Conservation (phyloP, 2,329 filamentous ascomycete species). For the Gyromitra esculenta region DNA sequence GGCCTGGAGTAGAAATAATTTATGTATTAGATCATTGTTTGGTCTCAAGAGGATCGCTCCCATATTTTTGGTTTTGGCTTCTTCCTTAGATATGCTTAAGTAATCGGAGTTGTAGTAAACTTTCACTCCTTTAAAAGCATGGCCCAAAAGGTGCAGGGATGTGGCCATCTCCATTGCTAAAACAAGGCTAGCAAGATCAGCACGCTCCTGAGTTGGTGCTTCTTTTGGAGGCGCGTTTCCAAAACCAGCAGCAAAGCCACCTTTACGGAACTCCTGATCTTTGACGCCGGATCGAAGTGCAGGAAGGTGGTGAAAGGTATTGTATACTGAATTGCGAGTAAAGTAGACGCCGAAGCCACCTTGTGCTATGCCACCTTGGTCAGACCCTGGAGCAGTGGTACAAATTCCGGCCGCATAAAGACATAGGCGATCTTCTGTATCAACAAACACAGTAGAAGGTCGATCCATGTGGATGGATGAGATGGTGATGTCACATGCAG, state of each 20-base stretch:
- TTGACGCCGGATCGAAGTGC: not conserved
- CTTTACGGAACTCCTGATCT: not conserved
- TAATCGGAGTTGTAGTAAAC: constrained; percentile 11
- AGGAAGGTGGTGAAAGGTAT: constrained; percentile 28
- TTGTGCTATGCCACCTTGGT: not conserved
- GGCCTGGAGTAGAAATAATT: constrained; percentile 1
- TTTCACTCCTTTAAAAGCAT: constrained; percentile 1
- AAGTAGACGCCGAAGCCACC: constrained; percentile 37
- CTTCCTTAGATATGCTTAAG: not conserved
- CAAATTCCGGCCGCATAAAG: constrained; percentile 10
- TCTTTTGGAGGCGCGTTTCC: constrained; percentile 24
- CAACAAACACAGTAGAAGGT: not conserved
- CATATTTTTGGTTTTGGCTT: not conserved
- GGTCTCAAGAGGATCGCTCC: not conserved
- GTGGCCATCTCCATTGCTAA: constrained; percentile 29
- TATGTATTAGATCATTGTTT: constrained; percentile 40
- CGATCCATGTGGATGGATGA: not conserved
- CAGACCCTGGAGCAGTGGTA: not conserved
- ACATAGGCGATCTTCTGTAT: not conserved
- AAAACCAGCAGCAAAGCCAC: constrained; percentile 6
- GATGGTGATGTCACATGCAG: constrained; percentile 20
- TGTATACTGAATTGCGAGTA: constrained; percentile 26
- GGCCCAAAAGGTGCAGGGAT: constrained; percentile 5
- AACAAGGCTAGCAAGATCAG: constrained; percentile 26
- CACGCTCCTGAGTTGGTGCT: constrained; percentile 21